These are phyloP conservation scores for Albatrellus sp. DNA, from an alignment of 1,284 basidiomycete genomes.

Conservation along the genomic window DNA sequence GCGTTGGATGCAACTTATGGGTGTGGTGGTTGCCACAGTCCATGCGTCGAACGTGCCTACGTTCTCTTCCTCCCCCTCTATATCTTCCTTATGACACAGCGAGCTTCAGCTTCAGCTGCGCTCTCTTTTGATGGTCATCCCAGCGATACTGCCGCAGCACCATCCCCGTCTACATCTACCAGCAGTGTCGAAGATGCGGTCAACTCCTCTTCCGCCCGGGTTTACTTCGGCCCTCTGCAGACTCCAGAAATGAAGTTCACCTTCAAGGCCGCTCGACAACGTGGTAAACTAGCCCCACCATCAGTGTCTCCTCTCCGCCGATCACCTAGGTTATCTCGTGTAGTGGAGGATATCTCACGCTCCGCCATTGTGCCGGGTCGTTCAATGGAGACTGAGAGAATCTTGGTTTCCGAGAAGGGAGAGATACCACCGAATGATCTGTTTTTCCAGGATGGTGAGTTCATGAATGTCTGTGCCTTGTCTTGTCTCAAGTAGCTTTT, in stretches of 20 bases:
- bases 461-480: not conserved
- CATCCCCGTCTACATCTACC: constrained; percentile 10
- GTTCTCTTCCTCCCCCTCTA: constrained; percentile 3
- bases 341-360: constrained; percentile 12
- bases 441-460: constrained; percentile 20
- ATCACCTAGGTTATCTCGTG: constrained; percentile 34
- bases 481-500: not conserved
- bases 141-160: constrained; percentile 9
- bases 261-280: constrained; percentile 19
- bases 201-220: constrained; percentile 26
- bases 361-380: too few relatives aligned
- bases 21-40: too few relatives aligned
- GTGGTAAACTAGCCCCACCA: constrained; percentile 14
- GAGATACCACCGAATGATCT: constrained; percentile 8
- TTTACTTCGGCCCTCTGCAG: constrained; percentile 40
- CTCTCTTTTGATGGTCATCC: constrained; percentile 10
- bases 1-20: constrained; percentile 13
- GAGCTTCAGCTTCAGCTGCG: too few relatives aligned
- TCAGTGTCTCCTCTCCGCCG: constrained; percentile 23
- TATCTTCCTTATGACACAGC: too few relatives aligned
- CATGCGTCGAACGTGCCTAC: not conserved
- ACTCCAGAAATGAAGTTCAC: constrained; percentile 43
- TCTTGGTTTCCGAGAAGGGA: constrained; percentile 10
- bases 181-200: constrained; percentile 12
- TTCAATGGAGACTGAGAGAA: constrained; percentile 12